Evolutionary conservation across 2,329 filamentous ascomycete species (phyloP).

Genomic region (Sclerotinia sclerotiorum): DNA sequence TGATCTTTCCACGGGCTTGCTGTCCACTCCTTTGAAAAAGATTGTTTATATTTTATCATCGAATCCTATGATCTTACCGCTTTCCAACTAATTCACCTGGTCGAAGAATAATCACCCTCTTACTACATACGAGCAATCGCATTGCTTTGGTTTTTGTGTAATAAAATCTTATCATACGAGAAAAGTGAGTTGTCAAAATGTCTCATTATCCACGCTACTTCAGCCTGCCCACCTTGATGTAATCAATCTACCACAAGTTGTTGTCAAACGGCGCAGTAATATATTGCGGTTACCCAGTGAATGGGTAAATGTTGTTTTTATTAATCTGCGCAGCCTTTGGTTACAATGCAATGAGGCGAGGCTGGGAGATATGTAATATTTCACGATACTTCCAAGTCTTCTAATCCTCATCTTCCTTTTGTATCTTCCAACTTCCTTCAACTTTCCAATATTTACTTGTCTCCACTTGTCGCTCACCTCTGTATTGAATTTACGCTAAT

Average conservation of each 20-base stretch:
- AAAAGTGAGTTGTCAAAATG: conserved; percentile 23
- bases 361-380: conserved; percentile 14
- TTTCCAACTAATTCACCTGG: background rate
- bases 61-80: background rate
- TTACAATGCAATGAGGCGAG: background rate
- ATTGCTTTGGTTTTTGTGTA: conserved; percentile 16
- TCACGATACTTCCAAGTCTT: background rate
- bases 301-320: conserved; percentile 10
- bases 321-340: conserved; percentile 6
- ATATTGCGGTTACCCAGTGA: conserved; percentile 2
- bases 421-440: background rate
- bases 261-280: background rate
- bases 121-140: conserved; percentile 2
- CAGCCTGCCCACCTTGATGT: background rate
- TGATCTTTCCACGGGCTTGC: background rate
- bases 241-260: background rate
- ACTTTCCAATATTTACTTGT: background rate
- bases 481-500: background rate
- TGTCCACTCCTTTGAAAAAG: conserved; percentile 1
- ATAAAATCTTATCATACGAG: conserved; percentile 16
- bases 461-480: background rate
- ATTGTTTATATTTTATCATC: conserved; percentile 13
- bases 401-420: background rate
- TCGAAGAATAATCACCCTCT: background rate
- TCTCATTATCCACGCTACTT: conserved; percentile 3